Base-by-base conservation (phyloP, 495 filamentous ascomycete genomes). In the Penicillium samsonianum region DNA sequence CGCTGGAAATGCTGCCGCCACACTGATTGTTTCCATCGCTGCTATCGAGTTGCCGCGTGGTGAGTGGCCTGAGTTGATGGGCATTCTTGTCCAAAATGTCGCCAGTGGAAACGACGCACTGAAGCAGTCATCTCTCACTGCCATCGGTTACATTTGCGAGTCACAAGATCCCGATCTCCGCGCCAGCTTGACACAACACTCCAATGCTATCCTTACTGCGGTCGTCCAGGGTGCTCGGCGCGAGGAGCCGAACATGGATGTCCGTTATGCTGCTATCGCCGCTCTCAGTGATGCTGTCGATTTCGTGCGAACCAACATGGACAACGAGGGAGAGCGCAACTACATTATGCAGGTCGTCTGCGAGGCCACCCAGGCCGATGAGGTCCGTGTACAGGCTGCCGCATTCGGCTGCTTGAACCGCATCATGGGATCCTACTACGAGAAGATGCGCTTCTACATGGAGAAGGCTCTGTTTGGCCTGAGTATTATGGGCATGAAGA, bases 321-420 rank as follows among this genome's bases (percentile, higher is more conserved):
- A 97, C 69, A 96, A 98, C 67, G 94, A 98, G 73, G 94, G 93
- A 61, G 94, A 98, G 78, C 86, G 94, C 37, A 98, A 98, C 78
- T 98, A 98, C 78, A 98, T 98, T 68, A 98, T 98, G 94, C 94
- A 98, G 78, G 94, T 98, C 61, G 89, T 98, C 65, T 98, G 94
- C 75, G 94, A 98, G 78, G 95, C 95, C 52, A 98, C 95, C 48
- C 95, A 98, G 74, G 90, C 91, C 57, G 79, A 81, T 19, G 93
- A 98, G 73, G 82, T 82, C 53, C 85, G 91, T 65, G 92, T 98
- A 75, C 92, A 97, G 69, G 90, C 95, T 63, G 92, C 90, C 57
- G 90, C 95, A 14, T 98, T 96, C 67, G 94, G 93, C 54, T 98
- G 95, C 69, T 74, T 98, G 67, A 98, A 98, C 83, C 85, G 92